phyloP scores from a whole-genome alignment of 2,329 filamentous ascomycete species.

The Penicillium sumatraense region DNA sequence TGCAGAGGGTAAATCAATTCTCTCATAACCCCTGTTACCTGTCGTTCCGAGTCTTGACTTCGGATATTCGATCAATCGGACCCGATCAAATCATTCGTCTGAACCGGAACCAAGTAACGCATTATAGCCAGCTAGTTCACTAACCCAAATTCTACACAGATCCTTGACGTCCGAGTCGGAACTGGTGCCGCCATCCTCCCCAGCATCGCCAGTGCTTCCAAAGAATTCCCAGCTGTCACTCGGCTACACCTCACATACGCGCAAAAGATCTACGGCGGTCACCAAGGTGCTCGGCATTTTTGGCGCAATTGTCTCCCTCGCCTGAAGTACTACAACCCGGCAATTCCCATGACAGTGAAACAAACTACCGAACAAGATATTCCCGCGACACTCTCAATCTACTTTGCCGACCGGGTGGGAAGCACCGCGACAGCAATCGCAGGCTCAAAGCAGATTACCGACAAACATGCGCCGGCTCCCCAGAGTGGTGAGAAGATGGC shows the following conservation, averaged over 20 bases:
- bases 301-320: conserved; percentile 81
- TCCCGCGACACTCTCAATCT: conserved; percentile 46
- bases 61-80: not conserved
- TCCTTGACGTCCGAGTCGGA: conserved; percentile 76
- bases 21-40: conserved; percentile 4
- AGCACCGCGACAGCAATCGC: conserved; percentile 32
- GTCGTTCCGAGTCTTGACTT: conserved; percentile 5
- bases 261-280: conserved; percentile 45
- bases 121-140: no score
- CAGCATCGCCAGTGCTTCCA: conserved; percentile 30
- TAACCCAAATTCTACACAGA: conserved; percentile 50
- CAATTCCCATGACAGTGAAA: conserved; percentile 79
- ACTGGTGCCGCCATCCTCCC: conserved; percentile 83
- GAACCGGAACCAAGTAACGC: not conserved
- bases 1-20: conserved; percentile 36
- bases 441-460: conserved; percentile 27
- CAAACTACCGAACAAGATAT: conserved; percentile 61
- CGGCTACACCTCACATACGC: conserved; percentile 51
- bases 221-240: conserved; percentile 45
- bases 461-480: conserved; percentile 41
- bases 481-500: conserved; percentile 37
- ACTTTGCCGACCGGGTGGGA: conserved; percentile 42
- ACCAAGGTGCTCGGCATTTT: conserved; percentile 72
- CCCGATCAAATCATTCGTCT: not conserved
- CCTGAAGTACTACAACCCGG: conserved; percentile 93